A percentile compares a stretch with the other conserved stretches of the same genome.
Conservation (phyloP, 192 early-diverging fungal species). For the Spizellomyces sp. region DNA sequence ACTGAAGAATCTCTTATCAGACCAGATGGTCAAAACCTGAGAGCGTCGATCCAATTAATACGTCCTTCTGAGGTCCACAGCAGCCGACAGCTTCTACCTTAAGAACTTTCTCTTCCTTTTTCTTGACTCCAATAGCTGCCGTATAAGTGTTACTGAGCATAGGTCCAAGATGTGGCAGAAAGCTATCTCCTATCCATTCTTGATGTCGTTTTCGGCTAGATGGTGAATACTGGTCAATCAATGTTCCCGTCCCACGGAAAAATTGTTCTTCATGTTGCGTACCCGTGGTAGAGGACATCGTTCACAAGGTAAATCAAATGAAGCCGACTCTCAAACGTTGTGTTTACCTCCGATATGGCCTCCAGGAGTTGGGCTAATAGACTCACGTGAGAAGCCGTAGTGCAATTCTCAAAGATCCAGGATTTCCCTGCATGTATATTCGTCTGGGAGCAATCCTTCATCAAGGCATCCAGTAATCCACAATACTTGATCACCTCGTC, state of each 20-base stretch:
- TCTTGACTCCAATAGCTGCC: neutral
- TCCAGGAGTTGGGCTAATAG: neutral
- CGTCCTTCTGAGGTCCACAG: neutral
- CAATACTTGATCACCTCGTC: neutral
- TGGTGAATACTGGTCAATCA: neutral
- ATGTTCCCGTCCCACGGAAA: neutral
- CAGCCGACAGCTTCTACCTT: neutral
- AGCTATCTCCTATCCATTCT: neutral
- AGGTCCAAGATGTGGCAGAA: neutral
- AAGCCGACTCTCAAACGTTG: neutral
- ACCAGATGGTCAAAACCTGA: neutral
- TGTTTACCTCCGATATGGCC: neutral
- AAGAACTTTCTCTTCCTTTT: neutral
- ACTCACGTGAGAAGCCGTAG: neutral
- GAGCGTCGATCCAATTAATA: neutral
- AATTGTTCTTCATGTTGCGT: neutral
- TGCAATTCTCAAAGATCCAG: neutral
- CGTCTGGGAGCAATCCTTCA: constrained; percentile 7
- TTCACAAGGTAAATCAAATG: constrained; percentile 1
- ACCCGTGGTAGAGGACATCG: constrained; percentile 2
- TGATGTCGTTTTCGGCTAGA: neutral
- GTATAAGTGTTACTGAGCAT: neutral
- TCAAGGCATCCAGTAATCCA: neutral
- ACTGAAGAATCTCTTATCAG: neutral
- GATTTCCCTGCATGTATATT: neutral